phyloP scores from a whole-genome alignment of 2,329 filamentous ascomycete genomes.

The Emergomyces orientalis region DNA sequence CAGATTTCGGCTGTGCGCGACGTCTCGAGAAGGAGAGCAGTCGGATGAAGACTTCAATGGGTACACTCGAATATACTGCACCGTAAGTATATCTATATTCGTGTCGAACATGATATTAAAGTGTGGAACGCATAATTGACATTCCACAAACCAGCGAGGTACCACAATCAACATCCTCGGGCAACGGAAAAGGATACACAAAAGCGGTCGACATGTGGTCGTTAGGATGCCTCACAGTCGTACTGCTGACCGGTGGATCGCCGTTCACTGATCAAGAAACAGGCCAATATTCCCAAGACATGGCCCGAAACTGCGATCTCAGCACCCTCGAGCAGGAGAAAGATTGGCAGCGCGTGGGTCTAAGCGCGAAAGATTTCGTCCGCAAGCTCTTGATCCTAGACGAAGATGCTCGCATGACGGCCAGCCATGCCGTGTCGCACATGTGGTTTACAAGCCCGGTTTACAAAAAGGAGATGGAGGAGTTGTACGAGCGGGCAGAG shows the following conservation, averaged over 20 bases:
- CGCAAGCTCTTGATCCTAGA: conserved; percentile 42
- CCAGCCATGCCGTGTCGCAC: conserved; percentile 45
- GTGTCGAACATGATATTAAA: neutral
- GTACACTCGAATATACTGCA: conserved; percentile 49
- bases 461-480: conserved; percentile 41
- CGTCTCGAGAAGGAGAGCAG: conserved; percentile 20
- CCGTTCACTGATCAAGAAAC: conserved; percentile 37
- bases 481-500: conserved; percentile 42
- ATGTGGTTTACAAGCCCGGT: conserved; percentile 48
- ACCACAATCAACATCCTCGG: conserved; percentile 8
- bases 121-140: neutral
- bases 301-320: conserved; percentile 36
- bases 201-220: conserved; percentile 55
- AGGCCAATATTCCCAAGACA: conserved; percentile 20
- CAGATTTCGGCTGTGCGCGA: conserved; percentile 52
- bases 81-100: conserved; percentile 40
- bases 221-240: conserved; percentile 46
- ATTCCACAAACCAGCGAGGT: conserved; percentile 11
- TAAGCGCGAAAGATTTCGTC: conserved; percentile 46
- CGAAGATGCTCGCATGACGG: conserved; percentile 43
- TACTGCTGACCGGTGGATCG: conserved; percentile 43
- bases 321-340: conserved; percentile 35
- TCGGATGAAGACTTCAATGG: conserved; percentile 47
- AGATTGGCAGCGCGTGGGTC: conserved; percentile 36
- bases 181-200: conserved; percentile 41